These are phyloP conservation scores for Thelonectria blattea DNA, from an alignment of 2,329 filamentous ascomycete species.

Conservation along the genomic window DNA sequence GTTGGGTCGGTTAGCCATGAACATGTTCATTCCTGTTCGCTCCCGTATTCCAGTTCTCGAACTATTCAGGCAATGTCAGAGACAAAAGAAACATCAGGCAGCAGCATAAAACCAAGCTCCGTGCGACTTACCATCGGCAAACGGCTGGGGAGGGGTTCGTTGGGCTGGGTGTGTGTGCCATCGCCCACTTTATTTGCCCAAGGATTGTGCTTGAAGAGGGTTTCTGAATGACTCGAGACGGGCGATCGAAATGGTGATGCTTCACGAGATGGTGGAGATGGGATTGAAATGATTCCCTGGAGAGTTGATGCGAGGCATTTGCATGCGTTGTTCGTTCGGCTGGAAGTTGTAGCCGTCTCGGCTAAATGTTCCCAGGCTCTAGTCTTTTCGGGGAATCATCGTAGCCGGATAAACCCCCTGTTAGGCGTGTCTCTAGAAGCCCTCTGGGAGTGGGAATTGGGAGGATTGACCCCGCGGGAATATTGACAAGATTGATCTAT, in stretches of 20 bases:
- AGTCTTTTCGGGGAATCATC: neutral
- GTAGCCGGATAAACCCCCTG: neutral
- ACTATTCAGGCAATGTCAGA: neutral
- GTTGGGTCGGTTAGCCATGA: too few relatives aligned
- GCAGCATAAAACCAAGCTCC: neutral
- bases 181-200: constrained; percentile 8
- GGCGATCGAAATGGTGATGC: neutral
- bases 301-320: neutral
- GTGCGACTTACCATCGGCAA: constrained; percentile 11
- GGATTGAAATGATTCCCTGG: neutral
- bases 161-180: neutral
- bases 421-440: neutral
- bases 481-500: too few relatives aligned
- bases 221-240: constrained; percentile 3
- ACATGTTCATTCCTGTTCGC: neutral
- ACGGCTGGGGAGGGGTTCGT: constrained; percentile 1
- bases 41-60: too few relatives aligned
- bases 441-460: neutral
- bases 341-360: constrained; percentile 12
- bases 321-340: neutral
- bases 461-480: neutral
- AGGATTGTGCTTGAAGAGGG: neutral
- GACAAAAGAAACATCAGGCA: neutral
- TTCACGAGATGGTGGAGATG: neutral
- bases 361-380: constrained; percentile 10